These are phyloP conservation scores for Amanita inopinata DNA, from an alignment of 768 basidiomycete genomes.

Conservation along the genomic window DNA sequence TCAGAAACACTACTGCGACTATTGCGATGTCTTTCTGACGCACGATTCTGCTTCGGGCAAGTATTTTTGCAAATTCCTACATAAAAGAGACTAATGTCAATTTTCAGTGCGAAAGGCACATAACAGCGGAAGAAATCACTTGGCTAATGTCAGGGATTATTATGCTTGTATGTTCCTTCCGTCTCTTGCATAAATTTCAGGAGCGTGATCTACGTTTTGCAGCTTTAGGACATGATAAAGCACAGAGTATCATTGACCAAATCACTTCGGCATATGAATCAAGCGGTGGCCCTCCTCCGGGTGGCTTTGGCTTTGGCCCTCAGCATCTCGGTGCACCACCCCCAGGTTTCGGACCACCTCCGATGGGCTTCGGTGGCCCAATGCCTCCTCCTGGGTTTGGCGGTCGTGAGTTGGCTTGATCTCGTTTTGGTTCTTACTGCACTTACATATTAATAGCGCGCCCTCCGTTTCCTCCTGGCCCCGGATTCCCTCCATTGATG, in stretches of 20 bases:
- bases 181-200: neutral
- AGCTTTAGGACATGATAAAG: constrained; percentile 93
- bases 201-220: constrained; percentile 8
- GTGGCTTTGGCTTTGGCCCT: constrained; percentile 80
- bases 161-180: constrained; percentile 65
- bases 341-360: constrained; percentile 35
- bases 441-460: constrained; percentile 31
- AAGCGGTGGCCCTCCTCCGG: constrained; percentile 76
- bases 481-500: constrained; percentile 44
- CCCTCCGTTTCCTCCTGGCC: constrained; percentile 65
- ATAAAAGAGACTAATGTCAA: constrained; percentile 8
- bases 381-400: constrained; percentile 47
- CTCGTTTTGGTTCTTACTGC: neutral
- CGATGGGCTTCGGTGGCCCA: constrained; percentile 40
- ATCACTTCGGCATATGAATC: constrained; percentile 91
- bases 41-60: constrained; percentile 89
- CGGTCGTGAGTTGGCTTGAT: constrained; percentile 31
- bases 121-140: constrained; percentile 94
- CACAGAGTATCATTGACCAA: constrained; percentile 96
- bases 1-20: constrained; percentile 91
- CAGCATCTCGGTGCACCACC: constrained; percentile 61
- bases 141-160: constrained; percentile 94
- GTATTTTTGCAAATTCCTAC: constrained; percentile 13
- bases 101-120: constrained; percentile 89
- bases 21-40: constrained; percentile 89